phyloP scores from a whole-genome alignment of 139 green algal genomes.

The Dunaliella sp. region DNA sequence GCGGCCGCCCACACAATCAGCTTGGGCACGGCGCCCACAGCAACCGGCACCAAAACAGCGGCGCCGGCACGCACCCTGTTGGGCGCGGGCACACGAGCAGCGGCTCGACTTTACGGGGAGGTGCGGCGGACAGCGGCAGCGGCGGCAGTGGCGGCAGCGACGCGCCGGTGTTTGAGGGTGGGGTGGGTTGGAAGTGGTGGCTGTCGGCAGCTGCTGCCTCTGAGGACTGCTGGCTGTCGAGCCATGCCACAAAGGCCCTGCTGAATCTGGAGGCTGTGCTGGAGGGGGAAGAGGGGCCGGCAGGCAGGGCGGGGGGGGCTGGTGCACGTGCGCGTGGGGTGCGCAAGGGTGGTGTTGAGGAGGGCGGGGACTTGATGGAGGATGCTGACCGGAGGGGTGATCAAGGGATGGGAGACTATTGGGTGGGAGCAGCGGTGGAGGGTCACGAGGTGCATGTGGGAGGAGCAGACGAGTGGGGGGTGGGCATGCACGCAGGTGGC shows the following conservation, averaged over 20 bases:
- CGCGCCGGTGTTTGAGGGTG: background rate
- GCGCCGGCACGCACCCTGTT: too few species aligned
- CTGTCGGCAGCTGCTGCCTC: slow-evolving; percentile 40
- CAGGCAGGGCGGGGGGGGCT: too few species aligned
- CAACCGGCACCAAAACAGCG: too few species aligned
- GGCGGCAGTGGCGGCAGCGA: background rate
- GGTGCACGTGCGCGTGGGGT: too few species aligned
- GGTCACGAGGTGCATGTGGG: background rate
- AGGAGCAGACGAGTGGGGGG: background rate
- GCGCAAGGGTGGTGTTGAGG: background rate
- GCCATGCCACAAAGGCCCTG: slow-evolving; percentile 59
- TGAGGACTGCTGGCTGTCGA: slow-evolving; percentile 64
- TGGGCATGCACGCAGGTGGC: background rate
- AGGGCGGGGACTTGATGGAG: background rate
- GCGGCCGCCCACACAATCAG: too few species aligned
- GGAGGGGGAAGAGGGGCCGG: background rate
- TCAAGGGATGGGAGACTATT: too few species aligned
- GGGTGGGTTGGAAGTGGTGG: slow-evolving; percentile 51
- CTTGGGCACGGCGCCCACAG: too few species aligned
- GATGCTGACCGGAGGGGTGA: too few species aligned
- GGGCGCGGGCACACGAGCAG: too few species aligned
- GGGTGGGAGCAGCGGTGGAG: background rate
- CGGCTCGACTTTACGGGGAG: too few species aligned
- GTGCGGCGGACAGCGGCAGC: too few species aligned
- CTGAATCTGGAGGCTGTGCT: slow-evolving; percentile 55